Evolutionary conservation across 108 stramenopile species (phyloP), one percentile per base, ranked within the genome.

Genomic region (Chaetoceros muelleri): DNA sequence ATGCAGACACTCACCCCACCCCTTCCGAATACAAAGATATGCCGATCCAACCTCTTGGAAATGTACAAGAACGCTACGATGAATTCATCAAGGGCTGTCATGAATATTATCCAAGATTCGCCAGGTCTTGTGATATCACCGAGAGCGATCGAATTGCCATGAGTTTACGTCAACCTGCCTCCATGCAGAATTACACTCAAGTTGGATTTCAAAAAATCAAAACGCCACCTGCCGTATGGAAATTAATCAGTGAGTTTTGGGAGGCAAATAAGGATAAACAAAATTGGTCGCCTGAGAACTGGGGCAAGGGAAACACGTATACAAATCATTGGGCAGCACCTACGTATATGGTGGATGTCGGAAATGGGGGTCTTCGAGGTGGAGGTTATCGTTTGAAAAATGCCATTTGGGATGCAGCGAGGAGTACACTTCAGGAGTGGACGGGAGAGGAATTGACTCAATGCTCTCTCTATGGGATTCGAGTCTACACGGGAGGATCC

Each of bases 381-480:
- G 79, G 80, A 2, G 86, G 90, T n/a, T 24, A 30, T 27, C 24
- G 27, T 8, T n/a, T 91, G 16, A 91, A 91, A 55, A 61, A 74
- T 30, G 28, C 49, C 1, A 73, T 92, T 24, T 87, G 86, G 90
- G 65, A 77, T 60, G 84, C 80, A 3, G 84, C 92, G 2, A 53
- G 62, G 21, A 64, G 70, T 16, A 66, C 78, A 25, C 76, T 97
- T 54, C 71, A 85, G 57, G 90, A 84, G 30, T 93, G 96, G 96
- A 85, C 93, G 0, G 91, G 91, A 17, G 64, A 87, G 51, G 81
- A 85, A 29, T 62, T 89, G 55, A 81, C 76, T 24, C 67, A 84
- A 48, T 82, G 82, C 64, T 71, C 83, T 2, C 60, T 89, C 46
- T 93, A 90, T 60, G 94, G 94, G 0, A 73, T 92, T 31, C 81